Conservation (phyloP, 2,329 filamentous ascomycete genomes). For the Dryadomyces quercivorus region DNA sequence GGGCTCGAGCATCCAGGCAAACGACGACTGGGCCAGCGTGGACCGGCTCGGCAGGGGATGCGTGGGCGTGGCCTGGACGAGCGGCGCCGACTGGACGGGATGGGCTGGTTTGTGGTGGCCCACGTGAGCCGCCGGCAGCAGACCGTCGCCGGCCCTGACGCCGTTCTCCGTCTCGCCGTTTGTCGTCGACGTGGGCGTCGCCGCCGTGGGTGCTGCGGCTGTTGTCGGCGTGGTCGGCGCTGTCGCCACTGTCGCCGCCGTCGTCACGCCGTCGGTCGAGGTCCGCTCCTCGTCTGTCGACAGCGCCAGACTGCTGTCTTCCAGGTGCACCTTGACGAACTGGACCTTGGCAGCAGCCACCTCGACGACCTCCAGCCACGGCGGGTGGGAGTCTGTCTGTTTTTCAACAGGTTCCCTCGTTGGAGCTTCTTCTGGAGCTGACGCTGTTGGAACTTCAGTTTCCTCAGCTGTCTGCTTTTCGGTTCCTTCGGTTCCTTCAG, state of each 20-base stretch:
- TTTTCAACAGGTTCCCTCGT: too few relatives aligned
- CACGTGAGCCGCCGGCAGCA: neutral
- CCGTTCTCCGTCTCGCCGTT: neutral
- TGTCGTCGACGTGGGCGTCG: neutral
- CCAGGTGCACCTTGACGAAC: conserved; percentile 50
- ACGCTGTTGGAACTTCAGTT: too few relatives aligned
- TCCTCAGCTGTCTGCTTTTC: too few relatives aligned
- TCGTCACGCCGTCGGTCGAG: neutral
- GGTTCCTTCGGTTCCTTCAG: too few relatives aligned
- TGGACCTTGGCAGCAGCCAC: conserved; percentile 50
- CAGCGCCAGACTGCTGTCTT: conserved; percentile 30
- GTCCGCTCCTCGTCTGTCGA: conserved; percentile 5
- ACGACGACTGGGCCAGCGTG: conserved; percentile 60
- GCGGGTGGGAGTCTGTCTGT: conserved; percentile 21
- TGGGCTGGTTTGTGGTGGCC: neutral
- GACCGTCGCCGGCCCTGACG: too few relatives aligned
- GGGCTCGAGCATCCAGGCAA: conserved; percentile 68
- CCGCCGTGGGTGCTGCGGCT: neutral
- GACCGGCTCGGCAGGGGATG: conserved; percentile 48
- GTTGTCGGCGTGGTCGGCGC: neutral
- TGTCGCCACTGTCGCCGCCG: neutral
- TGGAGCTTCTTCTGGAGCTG: too few relatives aligned
- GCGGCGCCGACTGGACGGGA: neutral
- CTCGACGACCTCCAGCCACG: conserved; percentile 41
- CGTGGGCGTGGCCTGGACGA: conserved; percentile 2